Percentiles rank a stretch among this genome's conserved stretches.
Evolutionary conservation across 768 basidiomycete species (phyloP).

Genomic region (Inosperma sp.): DNA sequence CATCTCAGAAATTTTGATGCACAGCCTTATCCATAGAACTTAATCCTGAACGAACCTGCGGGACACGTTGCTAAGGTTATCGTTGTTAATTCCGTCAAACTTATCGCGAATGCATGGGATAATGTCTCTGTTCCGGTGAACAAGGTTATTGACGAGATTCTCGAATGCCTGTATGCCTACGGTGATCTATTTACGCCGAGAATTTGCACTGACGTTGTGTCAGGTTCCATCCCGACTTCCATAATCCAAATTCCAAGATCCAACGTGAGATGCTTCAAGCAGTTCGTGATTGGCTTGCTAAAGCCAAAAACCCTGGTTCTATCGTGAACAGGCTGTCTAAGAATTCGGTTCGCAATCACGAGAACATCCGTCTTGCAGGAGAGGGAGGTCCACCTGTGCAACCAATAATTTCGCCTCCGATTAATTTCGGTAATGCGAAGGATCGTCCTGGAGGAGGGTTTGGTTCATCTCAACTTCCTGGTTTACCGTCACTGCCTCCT

Average conservation of each 20-base stretch:
- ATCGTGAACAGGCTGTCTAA: conserved; percentile 57
- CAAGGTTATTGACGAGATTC: conserved; percentile 54
- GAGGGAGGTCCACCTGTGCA: conserved; percentile 38
- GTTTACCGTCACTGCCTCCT: conserved; percentile 1
- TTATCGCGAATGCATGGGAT: conserved; percentile 82
- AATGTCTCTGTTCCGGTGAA: conserved; percentile 56
- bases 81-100: conserved; percentile 63
- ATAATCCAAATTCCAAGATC: conserved; percentile 54
- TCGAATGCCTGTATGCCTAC: conserved; percentile 57
- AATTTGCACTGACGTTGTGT: not conserved
- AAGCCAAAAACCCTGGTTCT: conserved; percentile 42
- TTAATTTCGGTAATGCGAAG: conserved; percentile 27
- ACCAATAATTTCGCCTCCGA: conserved; percentile 36
- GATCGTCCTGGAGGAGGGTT: conserved; percentile 31
- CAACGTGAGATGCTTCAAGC: conserved; percentile 74
- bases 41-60: conserved; percentile 80
- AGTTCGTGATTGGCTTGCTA: conserved; percentile 58
- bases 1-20: not conserved
- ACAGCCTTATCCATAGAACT: conserved; percentile 43
- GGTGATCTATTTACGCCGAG: not conserved
- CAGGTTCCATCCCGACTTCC: conserved; percentile 85
- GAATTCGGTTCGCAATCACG: conserved; percentile 63
- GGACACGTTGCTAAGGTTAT: conserved; percentile 68
- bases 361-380: conserved; percentile 58
- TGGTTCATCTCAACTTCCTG: conserved; percentile 12